These are phyloP conservation scores for Phytophthora syringae DNA, from an alignment of 352 stramenopile species.

Conservation along the genomic window DNA sequence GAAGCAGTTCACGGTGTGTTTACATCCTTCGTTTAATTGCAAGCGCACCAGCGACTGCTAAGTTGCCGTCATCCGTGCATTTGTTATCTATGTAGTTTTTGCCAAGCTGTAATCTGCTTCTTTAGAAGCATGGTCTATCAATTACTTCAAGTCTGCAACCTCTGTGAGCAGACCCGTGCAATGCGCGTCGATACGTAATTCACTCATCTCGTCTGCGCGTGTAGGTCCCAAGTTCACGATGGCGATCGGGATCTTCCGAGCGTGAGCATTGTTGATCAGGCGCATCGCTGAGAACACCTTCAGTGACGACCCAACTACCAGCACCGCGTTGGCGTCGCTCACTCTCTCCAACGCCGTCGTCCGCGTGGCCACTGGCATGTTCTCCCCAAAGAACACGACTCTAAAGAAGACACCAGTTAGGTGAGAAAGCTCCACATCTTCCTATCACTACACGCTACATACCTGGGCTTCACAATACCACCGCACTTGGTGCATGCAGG, in stretches of 20 bases:
- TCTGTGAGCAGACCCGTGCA: constrained; percentile 61
- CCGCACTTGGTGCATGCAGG: constrained; percentile 73
- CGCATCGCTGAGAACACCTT: constrained; percentile 96
- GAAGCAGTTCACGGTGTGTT: constrained; percentile 24
- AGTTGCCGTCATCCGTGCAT: constrained; percentile 18
- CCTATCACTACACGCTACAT: constrained; percentile 15
- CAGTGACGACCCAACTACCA: constrained; percentile 95
- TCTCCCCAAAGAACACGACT: constrained; percentile 98
- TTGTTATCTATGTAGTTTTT: constrained; percentile 6
- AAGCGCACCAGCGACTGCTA: constrained; percentile 13
- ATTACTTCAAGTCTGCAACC: constrained; percentile 36
- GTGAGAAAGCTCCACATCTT: neutral
- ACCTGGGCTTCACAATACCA: constrained; percentile 85
- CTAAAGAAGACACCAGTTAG: constrained; percentile 29
- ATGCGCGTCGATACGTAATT: constrained; percentile 73
- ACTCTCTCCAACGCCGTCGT: constrained; percentile 71
- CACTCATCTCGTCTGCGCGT: constrained; percentile 81
- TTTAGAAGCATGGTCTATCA: constrained; percentile 20
- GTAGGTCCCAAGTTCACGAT: constrained; percentile 92
- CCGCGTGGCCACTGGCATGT: constrained; percentile 87
- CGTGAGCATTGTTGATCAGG: constrained; percentile 83
- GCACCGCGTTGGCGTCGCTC: constrained; percentile 85
- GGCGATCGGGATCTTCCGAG: constrained; percentile 70
- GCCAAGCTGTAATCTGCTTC: constrained; percentile 3
- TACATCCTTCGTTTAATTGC: constrained; percentile 30